phyloP scores from a whole-genome alignment of 805 yeast genomes.

The Candida montana region DNA sequence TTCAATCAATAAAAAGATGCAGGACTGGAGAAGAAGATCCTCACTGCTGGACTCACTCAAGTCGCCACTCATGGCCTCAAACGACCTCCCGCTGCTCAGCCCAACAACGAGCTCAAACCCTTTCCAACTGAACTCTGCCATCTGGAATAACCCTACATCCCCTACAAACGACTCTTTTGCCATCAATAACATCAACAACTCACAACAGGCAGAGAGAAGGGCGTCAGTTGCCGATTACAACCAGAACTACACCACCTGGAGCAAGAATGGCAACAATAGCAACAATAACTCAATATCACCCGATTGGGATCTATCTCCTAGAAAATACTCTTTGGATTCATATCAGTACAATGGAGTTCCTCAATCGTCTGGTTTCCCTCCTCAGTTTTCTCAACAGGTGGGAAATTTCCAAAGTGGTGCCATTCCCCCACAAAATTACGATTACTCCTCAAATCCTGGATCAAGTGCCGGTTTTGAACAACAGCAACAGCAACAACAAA shows the following conservation, averaged over 20 bases:
- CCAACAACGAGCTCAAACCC: constrained; percentile 6
- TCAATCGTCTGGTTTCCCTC: no score
- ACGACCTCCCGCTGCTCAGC: constrained; percentile 1
- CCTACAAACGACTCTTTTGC: constrained; percentile 2
- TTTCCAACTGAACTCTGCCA: constrained; percentile 13
- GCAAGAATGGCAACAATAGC: constrained; percentile 2
- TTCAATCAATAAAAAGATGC: neutral
- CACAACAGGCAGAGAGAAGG: constrained; percentile 2
- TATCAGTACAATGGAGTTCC: neutral
- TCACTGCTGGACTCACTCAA: constrained; percentile 11
- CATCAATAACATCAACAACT: neutral
- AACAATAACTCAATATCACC: constrained; percentile 6
- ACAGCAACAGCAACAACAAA: constrained; percentile 1
- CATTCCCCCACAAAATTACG: neutral
- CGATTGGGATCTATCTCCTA: constrained; percentile 7
- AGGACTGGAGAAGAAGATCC: constrained; percentile 11
- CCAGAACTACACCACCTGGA: constrained; percentile 8
- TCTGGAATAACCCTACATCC: constrained; percentile 10
- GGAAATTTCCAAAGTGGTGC: neutral
- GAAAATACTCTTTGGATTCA: constrained; percentile 17
- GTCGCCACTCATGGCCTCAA: constrained; percentile 10
- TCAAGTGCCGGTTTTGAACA: neutral
- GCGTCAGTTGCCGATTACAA: constrained; percentile 7
- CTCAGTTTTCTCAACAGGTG: neutral
- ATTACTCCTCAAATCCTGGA: constrained; percentile 1